Percentiles rank a stretch among this genome's conserved stretches.
Conservation (phyloP, 257 asterid genomes). For the Avicennia marina region DNA sequence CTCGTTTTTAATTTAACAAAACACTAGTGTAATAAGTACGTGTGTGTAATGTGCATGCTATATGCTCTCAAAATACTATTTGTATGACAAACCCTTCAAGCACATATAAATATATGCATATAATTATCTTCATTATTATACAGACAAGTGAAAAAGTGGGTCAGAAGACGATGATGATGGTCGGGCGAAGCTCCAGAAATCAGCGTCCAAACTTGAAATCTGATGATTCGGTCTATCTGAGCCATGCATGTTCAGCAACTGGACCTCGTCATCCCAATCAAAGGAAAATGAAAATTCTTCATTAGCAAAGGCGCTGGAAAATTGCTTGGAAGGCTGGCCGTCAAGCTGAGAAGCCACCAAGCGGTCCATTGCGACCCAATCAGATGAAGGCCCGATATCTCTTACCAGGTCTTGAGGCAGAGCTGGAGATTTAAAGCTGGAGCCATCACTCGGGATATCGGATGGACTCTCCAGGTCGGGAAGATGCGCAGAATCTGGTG, state of each 20-base stretch:
- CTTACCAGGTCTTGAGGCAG: constrained; percentile 15
- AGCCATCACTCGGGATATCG: background rate
- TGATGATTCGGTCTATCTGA: constrained; percentile 15
- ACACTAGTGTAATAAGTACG: background rate
- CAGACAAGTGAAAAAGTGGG: constrained; percentile 71
- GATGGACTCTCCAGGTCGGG: constrained; percentile 49
- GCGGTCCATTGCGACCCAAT: constrained; percentile 74
- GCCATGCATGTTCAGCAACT: constrained; percentile 21
- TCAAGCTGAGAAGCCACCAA: constrained; percentile 92
- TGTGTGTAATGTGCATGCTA: too few species aligned
- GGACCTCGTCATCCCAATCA: constrained; percentile 22
- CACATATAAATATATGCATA: background rate
- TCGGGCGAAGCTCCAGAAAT: constrained; percentile 61
- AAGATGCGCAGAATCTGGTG: constrained; percentile 52
- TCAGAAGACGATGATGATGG: constrained; percentile 45
- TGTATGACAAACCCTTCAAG: background rate
- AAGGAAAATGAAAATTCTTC: constrained; percentile 52
- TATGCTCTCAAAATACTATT: too few species aligned
- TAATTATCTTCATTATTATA: constrained; percentile 24
- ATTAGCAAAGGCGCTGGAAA: constrained; percentile 1
- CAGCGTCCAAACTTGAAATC: constrained; percentile 32
- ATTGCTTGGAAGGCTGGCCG: constrained; percentile 34
- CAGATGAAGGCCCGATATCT: constrained; percentile 14
- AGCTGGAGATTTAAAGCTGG: constrained; percentile 16
- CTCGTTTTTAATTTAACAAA: too few species aligned